Conservation (phyloP, 192 early-diverging fungal species). For the Allomyces javanicus region DNA sequence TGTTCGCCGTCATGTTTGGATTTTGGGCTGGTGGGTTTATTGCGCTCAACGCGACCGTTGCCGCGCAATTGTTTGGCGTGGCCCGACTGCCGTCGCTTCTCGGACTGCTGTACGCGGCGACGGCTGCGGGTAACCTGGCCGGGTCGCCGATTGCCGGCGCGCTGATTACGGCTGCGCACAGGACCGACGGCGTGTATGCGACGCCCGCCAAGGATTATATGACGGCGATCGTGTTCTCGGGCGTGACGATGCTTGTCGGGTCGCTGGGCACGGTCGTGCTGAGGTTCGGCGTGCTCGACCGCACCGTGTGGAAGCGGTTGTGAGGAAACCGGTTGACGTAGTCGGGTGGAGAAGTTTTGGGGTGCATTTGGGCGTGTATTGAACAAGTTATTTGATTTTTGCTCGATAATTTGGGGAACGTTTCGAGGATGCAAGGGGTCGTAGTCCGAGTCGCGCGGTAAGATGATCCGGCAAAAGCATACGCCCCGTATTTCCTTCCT, state of each 20-base stretch:
- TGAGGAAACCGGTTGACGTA: not conserved
- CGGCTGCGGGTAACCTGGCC: not conserved
- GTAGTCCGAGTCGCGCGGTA: no score
- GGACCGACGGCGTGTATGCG: not conserved
- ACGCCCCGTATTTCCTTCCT: no score
- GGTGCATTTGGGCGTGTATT: no score
- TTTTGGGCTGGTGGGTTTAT: constrained; percentile 19
- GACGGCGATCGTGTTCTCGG: not conserved
- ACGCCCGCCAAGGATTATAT: not conserved
- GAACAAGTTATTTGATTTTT: no score
- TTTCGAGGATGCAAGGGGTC: no score
- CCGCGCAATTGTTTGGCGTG: constrained; percentile 14
- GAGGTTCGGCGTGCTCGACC: not conserved
- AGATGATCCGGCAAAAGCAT: no score
- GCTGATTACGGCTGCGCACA: not conserved
- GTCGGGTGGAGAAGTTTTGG: no score
- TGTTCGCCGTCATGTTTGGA: constrained; percentile 20
- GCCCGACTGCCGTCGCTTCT: not conserved
- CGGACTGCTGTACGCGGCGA: constrained; percentile 1
- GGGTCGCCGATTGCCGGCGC: not conserved
- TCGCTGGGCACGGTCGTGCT: not conserved
- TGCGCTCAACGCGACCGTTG: constrained; percentile 14
- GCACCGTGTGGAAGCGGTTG: not conserved
- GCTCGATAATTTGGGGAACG: no score
- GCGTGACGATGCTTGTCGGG: not conserved